Base-by-base conservation (phyloP, 1,139 yeast species). In the Blastobotrys indianensis region DNA sequence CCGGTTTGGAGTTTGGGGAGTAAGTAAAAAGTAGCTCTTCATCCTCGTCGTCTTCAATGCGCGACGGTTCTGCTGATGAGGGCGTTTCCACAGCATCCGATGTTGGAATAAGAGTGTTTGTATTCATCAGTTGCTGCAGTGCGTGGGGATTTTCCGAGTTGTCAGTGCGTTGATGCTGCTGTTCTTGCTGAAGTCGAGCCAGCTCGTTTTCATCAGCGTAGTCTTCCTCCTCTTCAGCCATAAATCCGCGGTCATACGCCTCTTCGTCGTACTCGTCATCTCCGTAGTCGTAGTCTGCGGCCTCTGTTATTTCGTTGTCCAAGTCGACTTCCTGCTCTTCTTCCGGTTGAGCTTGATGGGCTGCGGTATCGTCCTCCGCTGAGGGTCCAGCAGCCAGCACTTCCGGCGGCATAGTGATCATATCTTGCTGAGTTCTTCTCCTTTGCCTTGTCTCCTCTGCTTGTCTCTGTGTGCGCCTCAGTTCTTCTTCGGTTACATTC, bases 251-350 rank as follows among this genome's bases (percentile, higher is more conserved):
- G 9, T 41, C 51, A 25, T 48, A 48, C 10, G 46, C 52, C n/a
- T 30, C 46, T 31, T 47, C 51, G 32, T 49, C 51, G 39, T 47
- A 49, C 12, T 51, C 53, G 38, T 52, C 54, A 8, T 52, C 60
- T 8, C 35, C 44, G 25, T 56, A 56, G 10, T 46, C 55, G 34
- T 52, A 41, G 36, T 56, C 60, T 23, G 47, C 50, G 3, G 60
- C 59, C 17, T 53, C 59, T 11, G 51, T 54, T 25, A 56, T 46
- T 8, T 48, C 57, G 4, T 48, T 57, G 38, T 56, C 60, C 40
- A 56, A 42, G 16, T 44, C 47, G 12, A 37, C 13, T 28, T 44
- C 50, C 17, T 39, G 45, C 11, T 38, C 50, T 20, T 40, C 49
- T 12, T 34, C 46, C 11, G 49, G 56, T 17, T 41, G 53, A 4